Base-by-base conservation (phyloP, 768 basidiomycete species). In the Epithele typhae region DNA sequence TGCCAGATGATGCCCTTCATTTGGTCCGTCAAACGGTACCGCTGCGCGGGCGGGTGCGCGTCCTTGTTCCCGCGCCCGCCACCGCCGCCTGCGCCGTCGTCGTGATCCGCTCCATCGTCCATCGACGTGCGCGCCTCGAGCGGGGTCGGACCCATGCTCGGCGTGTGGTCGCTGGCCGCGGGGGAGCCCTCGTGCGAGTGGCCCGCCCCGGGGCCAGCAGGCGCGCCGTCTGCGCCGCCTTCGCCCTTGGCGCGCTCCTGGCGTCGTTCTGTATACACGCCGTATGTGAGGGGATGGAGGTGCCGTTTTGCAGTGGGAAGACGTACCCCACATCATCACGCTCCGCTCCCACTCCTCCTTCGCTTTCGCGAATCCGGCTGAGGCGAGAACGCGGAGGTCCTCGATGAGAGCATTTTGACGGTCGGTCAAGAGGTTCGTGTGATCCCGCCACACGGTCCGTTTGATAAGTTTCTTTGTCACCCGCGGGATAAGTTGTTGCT, bases 1-100 rank as follows among this genome's bases (percentile, higher is more conserved):
- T 84, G 76, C 87, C 87, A 93, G 52, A 93, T 78, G 23, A 80
- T 76, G 33, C 64, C 64, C 70, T 89, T 88, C 87, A 94, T 89
- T 49, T 64, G 61, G 48, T 93, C 92, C 32, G 85, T 89, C 70
- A 92, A 66, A 4, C 82, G 68, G 62, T 86, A 95, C 64, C 82
- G 82, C 68, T 86, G 85, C 57, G 73, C 69, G 0, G 92, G 90
- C 35, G 86, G 80, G 33, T 86, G 81, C 14, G 72, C 59, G 17
- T 71, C 69, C 49, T 46, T 48, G 19, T 39, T 50, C 7, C 53
- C 64, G 59, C 46, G 63, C 57, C 18, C 66, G 15, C 64, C 67
- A 2, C 59, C 61, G 37, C 59, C 57, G 7, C 52, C 51, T 24
- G 58, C 62, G 22, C 61, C 60, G 17, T 57, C 52, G 18, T 59